Evolutionary conservation across 805 yeast genomes (phyloP).

Genomic region (Maudiozyma serrabonitensis): DNA sequence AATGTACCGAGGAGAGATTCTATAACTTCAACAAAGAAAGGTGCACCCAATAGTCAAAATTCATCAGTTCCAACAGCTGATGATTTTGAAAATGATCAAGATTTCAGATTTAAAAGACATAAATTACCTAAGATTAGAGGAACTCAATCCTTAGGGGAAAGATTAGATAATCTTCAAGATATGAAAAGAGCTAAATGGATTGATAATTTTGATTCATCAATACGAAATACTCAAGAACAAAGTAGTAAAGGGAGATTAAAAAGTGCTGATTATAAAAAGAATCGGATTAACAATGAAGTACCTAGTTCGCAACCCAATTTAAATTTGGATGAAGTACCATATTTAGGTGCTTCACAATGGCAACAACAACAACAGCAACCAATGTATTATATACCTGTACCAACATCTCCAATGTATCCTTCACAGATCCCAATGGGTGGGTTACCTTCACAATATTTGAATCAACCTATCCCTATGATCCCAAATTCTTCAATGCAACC

Average conservation of each 20-base stretch:
- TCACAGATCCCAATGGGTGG: conserved; percentile 3
- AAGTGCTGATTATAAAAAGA: not conserved
- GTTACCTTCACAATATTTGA: conserved; percentile 9
- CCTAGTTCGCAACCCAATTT: not conserved
- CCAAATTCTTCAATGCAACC: conserved; percentile 25
- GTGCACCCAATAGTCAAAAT: not conserved
- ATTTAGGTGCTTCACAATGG: conserved; percentile 1
- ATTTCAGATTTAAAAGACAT: conserved; percentile 27
- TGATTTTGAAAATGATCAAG: conserved; percentile 24
- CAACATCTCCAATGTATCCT: conserved; percentile 16
- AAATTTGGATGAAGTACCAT: not conserved
- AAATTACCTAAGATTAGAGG: conserved; percentile 17
- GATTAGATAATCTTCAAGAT: conserved; percentile 24
- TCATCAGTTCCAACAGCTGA: not conserved
- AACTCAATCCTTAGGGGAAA: conserved; percentile 23
- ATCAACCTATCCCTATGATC: conserved; percentile 13
- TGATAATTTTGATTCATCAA: conserved; percentile 27
- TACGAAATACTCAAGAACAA: conserved; percentile 2
- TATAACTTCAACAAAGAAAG: not conserved
- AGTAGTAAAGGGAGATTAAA: not conserved
- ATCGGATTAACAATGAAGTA: not conserved
- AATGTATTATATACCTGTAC: conserved; percentile 14
- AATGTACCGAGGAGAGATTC: not conserved
- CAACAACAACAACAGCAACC: conserved; percentile 11
- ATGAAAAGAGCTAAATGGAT: conserved; percentile 23